These are phyloP conservation scores for Juglanconis juglandina DNA, from an alignment of 2,329 filamentous ascomycete genomes.

Conservation along the genomic window DNA sequence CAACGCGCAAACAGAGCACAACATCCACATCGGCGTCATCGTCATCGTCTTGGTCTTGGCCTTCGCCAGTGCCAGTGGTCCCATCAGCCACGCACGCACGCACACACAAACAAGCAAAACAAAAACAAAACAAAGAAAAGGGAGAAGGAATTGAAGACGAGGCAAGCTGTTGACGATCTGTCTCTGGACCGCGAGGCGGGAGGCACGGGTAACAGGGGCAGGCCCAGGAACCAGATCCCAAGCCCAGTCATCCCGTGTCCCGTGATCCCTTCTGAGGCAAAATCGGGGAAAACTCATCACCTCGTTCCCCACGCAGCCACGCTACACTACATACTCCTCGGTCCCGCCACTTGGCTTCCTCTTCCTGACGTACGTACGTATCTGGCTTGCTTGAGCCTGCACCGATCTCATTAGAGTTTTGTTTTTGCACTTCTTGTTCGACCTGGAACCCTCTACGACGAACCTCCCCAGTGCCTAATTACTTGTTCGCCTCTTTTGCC, in stretches of 20 bases:
- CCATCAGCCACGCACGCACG: background rate
- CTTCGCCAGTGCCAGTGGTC: too few species aligned
- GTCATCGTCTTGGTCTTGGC: background rate
- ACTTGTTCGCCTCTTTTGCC: too few species aligned
- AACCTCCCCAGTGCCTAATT: too few species aligned
- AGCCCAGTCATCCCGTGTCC: conserved; percentile 7
- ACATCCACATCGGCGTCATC: background rate
- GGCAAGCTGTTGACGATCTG: background rate
- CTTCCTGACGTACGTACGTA: background rate
- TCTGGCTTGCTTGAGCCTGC: too few species aligned
- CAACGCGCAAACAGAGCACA: background rate
- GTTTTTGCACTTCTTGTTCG: too few species aligned
- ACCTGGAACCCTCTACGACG: too few species aligned
- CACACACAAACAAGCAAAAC: background rate
- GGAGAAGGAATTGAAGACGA: background rate
- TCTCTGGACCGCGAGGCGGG: background rate
- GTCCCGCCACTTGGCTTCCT: background rate
- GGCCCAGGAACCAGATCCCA: conserved; percentile 14
- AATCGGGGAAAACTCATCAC: conserved; percentile 4
- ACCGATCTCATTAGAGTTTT: too few species aligned
- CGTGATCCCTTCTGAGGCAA: conserved; percentile 14
- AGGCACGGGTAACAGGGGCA: conserved; percentile 5
- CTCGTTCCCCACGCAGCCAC: background rate
- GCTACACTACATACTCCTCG: background rate
- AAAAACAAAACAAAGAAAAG: background rate